Conservation (phyloP, 169 alveolate genomes). For the Cryptosporidium meleagridis region DNA sequence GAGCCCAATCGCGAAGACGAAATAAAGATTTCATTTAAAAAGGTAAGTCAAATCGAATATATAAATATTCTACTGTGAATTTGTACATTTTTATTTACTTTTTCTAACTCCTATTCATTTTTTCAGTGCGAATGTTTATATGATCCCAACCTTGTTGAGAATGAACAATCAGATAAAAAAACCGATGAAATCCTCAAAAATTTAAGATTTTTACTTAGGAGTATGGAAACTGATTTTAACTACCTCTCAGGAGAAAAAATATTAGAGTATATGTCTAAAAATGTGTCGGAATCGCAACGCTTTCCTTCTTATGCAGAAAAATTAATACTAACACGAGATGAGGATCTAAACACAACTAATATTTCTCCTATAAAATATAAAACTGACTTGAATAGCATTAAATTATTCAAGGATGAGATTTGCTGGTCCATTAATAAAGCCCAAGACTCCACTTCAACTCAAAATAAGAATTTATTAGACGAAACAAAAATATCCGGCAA, state of each 20-base stretch:
- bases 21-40: conserved; percentile 31
- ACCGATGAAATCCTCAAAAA: conserved; percentile 9
- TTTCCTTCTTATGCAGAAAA: conserved; percentile 2
- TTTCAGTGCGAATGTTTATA: conserved; percentile 56
- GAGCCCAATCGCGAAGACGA: conserved; percentile 18
- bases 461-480: neutral
- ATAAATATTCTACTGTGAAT: neutral
- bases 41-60: conserved; percentile 31
- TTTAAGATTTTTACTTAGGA: conserved; percentile 36
- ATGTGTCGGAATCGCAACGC: conserved; percentile 4
- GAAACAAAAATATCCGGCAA: neutral
- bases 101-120: neutral
- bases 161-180: conserved; percentile 1
- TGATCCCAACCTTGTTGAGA: conserved; percentile 19
- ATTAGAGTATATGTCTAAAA: conserved; percentile 53
- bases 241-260: conserved; percentile 45
- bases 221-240: conserved; percentile 70
- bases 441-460: neutral
- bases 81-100: neutral
- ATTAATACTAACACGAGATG: neutral
- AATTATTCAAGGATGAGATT: neutral
- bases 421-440: neutral
- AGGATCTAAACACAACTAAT: neutral
- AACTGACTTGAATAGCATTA: neutral
- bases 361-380: neutral